A percentile compares a stretch with the other conserved stretches of the same genome.
These are phyloP conservation scores for Penicillium sp. DNA, from an alignment of 2,329 filamentous ascomycete genomes.

Conservation along the genomic window DNA sequence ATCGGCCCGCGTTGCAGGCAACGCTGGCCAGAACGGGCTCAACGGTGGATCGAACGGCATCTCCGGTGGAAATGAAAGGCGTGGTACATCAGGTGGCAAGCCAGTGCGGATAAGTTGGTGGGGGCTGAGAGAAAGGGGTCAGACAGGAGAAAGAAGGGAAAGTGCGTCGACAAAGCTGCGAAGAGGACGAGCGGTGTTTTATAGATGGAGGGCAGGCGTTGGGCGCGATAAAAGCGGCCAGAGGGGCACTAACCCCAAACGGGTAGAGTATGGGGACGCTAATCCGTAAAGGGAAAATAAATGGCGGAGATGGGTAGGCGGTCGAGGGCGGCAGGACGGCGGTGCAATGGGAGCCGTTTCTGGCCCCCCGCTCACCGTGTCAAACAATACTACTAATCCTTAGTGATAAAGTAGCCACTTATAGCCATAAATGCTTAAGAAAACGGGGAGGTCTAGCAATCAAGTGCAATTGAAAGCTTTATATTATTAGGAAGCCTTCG, in stretches of 20 bases:
- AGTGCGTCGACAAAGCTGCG: conserved; percentile 22
- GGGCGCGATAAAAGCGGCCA: conserved; percentile 20
- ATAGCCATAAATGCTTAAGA: too few relatives aligned
- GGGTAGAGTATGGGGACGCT: conserved; percentile 4
- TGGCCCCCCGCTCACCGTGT: conserved; percentile 22
- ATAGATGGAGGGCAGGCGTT: conserved; percentile 22
- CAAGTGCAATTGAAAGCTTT: too few relatives aligned
- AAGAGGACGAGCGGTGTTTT: conserved; percentile 22
- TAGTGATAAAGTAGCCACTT: too few relatives aligned
- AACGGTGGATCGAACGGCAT: conserved; percentile 8
- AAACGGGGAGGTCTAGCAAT: too few relatives aligned
- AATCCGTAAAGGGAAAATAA: conserved; percentile 16
- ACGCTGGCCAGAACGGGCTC: conserved; percentile 5
- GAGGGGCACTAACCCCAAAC: conserved; percentile 18
- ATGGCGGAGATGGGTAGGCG: conserved; percentile 16
- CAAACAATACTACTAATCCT: too few relatives aligned
- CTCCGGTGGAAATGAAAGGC: conserved; percentile 13
- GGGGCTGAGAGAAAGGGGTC: conserved; percentile 6
- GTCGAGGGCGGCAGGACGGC: conserved; percentile 15
- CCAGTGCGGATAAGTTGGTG: not conserved
- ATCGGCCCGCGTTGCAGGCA: not conserved
- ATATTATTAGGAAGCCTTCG: too few relatives aligned
- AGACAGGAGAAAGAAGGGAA: conserved; percentile 20
- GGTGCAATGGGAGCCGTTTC: conserved; percentile 21
- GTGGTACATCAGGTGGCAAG: conserved; percentile 5